Conservation (phyloP, 2,329 filamentous ascomycete species). For the Colletotrichum sp. region DNA sequence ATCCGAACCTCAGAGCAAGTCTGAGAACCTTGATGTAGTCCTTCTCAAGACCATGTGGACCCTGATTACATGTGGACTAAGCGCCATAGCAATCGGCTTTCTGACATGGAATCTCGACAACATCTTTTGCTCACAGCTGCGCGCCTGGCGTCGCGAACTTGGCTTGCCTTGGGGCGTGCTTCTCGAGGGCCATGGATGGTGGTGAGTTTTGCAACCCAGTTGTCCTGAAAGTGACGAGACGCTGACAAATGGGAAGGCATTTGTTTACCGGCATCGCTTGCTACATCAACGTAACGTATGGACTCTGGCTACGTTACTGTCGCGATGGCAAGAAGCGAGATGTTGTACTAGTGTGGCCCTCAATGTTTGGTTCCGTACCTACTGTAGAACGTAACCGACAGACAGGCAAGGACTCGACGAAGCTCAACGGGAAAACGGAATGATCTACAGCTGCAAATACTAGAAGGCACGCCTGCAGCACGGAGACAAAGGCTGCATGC, state of each 20-base stretch:
- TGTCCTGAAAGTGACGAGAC: not conserved
- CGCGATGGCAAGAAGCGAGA: not conserved
- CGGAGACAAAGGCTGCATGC: not conserved
- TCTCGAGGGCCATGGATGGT: not conserved
- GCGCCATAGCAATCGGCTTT: not conserved
- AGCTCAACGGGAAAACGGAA: not conserved
- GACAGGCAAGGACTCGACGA: not conserved
- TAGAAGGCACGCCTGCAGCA: not conserved
- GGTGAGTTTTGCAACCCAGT: not conserved
- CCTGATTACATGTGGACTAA: conserved; percentile 63
- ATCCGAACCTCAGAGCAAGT: conserved; percentile 18
- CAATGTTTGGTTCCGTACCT: not conserved
- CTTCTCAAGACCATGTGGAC: conserved; percentile 70
- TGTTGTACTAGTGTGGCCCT: not conserved
- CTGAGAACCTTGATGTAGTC: conserved; percentile 28
- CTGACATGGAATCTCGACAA: not conserved
- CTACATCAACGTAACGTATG: not conserved
- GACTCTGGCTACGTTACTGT: not conserved
- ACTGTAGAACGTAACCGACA: not conserved
- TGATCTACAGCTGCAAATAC: not conserved
- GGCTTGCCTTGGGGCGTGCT: not conserved
- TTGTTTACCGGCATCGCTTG: not conserved
- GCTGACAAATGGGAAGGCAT: not conserved
- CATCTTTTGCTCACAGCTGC: not conserved
- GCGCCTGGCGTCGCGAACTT: not conserved